Conservation (phyloP, 768 basidiomycete genomes). For the Phylloporus rhodoxanthus region DNA sequence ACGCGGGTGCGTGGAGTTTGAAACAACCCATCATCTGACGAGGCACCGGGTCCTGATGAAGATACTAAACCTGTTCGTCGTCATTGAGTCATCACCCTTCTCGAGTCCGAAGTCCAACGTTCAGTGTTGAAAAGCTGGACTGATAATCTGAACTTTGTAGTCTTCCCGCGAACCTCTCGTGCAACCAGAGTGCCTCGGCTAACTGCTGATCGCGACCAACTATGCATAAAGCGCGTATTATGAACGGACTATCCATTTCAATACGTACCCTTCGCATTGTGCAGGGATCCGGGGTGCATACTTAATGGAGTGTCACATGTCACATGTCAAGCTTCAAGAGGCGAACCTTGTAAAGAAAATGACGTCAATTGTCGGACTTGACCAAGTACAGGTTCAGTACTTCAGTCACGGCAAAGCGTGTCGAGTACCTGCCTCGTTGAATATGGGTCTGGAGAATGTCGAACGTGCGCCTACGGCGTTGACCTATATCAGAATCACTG, state of each 20-base stretch:
- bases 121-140: background rate
- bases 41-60: background rate
- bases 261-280: background rate
- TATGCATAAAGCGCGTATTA: background rate
- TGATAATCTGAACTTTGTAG: background rate
- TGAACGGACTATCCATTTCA: background rate
- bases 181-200: background rate
- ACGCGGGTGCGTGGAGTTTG: background rate
- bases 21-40: background rate
- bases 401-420: too few species aligned
- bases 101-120: background rate
- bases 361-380: too few species aligned
- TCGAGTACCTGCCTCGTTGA: too few species aligned
- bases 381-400: too few species aligned
- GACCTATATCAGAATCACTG: too few species aligned
- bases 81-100: background rate
- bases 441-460: too few species aligned
- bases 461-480: too few species aligned
- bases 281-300: too few species aligned
- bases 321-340: too few species aligned
- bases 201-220: background rate
- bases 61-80: background rate
- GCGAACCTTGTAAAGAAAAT: too few species aligned
- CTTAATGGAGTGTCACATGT: too few species aligned
- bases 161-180: slow-evolving; percentile 18